These are phyloP conservation scores for Toxoplasma gondii DNA, from an alignment of 169 alveolate genomes.

Conservation along the genomic window DNA sequence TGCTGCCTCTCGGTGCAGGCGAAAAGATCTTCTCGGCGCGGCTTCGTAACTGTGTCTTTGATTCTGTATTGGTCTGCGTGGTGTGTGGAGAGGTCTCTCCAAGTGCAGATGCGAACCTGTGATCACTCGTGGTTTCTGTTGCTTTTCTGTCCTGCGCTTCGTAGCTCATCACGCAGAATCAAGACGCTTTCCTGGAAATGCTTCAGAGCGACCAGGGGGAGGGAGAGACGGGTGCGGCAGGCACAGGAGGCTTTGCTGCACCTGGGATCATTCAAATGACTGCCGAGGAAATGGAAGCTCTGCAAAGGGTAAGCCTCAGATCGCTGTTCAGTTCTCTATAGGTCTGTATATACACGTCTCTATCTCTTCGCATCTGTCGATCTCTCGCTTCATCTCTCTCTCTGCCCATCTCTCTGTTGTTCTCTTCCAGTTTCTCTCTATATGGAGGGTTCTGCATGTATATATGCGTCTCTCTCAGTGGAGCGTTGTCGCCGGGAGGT, in stretches of 20 bases:
- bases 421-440: no score
- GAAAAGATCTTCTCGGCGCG: no score
- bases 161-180: constrained; percentile 80
- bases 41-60: no score
- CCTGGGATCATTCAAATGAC: constrained; percentile 80
- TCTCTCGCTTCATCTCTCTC: no score
- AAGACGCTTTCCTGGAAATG: constrained; percentile 86
- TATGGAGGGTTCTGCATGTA: no score
- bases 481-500: no score
- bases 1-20: no score
- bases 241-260: constrained; percentile 42
- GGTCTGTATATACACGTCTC: neutral
- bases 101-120: neutral
- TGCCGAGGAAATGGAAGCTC: constrained; percentile 90
- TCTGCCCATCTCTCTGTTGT: no score
- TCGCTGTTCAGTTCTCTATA: neutral
- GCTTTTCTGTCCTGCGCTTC: neutral
- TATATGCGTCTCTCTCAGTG: no score
- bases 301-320: constrained; percentile 74
- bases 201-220: constrained; percentile 69
- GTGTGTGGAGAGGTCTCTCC: neutral
- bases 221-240: constrained; percentile 55
- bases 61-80: no score
- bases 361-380: no score
- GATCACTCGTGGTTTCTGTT: neutral